Conservation (phyloP, 441 rosid species). For the Adansonia madagascariensis region DNA sequence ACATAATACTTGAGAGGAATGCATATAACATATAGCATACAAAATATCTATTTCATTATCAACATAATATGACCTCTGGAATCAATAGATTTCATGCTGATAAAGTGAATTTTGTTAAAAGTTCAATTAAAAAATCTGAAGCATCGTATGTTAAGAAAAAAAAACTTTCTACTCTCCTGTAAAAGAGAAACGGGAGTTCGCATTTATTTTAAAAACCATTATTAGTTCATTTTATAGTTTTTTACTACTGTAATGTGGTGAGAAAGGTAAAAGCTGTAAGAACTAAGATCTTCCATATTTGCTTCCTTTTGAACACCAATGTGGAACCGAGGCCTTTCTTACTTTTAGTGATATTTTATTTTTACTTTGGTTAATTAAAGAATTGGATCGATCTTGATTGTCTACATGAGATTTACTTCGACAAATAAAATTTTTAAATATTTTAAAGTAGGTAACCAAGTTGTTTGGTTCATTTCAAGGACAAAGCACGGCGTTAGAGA, state of each 20-base stretch:
- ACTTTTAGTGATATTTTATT: slow-evolving; percentile 7
- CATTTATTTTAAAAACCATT: not conserved
- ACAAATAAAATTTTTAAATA: not conserved
- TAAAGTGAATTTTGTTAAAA: not conserved
- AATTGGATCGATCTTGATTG: not conserved
- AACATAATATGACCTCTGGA: not conserved
- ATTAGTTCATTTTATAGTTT: not conserved
- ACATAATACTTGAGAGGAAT: not conserved
- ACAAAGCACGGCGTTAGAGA: slow-evolving; percentile 7
- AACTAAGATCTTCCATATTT: not conserved
- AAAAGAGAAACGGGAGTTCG: not conserved
- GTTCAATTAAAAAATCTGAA: not conserved
- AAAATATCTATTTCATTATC: not conserved
- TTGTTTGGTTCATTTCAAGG: slow-evolving; percentile 8
- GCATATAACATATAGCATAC: too few relatives aligned
- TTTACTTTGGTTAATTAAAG: slow-evolving; percentile 12
- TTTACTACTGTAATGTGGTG: not conserved
- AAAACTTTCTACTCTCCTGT: not conserved
- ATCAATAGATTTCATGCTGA: not conserved
- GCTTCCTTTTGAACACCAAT: not conserved
- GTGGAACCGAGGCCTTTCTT: not conserved
- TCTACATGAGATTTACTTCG: not conserved
- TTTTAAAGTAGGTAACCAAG: not conserved
- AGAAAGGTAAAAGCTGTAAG: not conserved
- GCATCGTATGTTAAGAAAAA: too few relatives aligned